These are phyloP conservation scores for Borovskyia barvae DNA, from an alignment of 208 protist species.

Conservation along the genomic window DNA sequence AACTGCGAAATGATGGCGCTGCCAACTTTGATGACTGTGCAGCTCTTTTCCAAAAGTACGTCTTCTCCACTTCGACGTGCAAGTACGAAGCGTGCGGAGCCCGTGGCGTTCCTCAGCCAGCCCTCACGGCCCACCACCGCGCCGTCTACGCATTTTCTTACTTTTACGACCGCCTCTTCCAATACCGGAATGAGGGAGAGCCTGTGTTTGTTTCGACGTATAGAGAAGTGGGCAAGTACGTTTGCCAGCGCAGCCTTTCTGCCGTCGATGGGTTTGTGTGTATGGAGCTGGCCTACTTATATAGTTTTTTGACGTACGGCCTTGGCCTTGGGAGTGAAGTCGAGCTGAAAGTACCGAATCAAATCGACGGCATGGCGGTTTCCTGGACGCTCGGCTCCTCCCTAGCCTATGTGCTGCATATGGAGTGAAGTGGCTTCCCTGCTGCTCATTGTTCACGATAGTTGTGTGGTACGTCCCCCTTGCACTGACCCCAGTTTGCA, in stretches of 20 bases:
- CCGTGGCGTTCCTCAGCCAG: conserved; percentile 53
- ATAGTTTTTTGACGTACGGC: conserved; percentile 52
- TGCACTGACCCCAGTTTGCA: too few relatives aligned
- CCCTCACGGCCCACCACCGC: not conserved
- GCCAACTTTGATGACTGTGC: conserved; percentile 30
- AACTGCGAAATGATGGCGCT: conserved; percentile 9
- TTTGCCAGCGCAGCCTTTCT: conserved; percentile 5
- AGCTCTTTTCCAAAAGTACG: conserved; percentile 11
- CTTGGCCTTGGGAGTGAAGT: conserved; percentile 49
- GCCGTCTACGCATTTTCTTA: conserved; percentile 70
- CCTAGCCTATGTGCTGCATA: conserved; percentile 27
- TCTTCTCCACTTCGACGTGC: conserved; percentile 25
- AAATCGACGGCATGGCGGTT: conserved; percentile 53
- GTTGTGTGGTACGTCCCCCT: too few relatives aligned
- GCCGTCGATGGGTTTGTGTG: conserved; percentile 34
- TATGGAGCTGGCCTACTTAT: conserved; percentile 77
- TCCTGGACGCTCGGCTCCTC: conserved; percentile 84
- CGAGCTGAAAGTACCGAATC: conserved; percentile 43
- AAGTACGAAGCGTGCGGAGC: conserved; percentile 38
- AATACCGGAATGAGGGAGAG: conserved; percentile 2
- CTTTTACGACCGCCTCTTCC: conserved; percentile 60
- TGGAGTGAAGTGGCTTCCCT: conserved; percentile 24
- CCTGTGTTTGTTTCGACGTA: conserved; percentile 25
- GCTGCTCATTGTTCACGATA: too few relatives aligned
- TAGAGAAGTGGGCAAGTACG: conserved; percentile 19